These are phyloP conservation scores for Oryza meyeriana DNA, from an alignment of 176 grass and related monocot species.

Conservation along the genomic window DNA sequence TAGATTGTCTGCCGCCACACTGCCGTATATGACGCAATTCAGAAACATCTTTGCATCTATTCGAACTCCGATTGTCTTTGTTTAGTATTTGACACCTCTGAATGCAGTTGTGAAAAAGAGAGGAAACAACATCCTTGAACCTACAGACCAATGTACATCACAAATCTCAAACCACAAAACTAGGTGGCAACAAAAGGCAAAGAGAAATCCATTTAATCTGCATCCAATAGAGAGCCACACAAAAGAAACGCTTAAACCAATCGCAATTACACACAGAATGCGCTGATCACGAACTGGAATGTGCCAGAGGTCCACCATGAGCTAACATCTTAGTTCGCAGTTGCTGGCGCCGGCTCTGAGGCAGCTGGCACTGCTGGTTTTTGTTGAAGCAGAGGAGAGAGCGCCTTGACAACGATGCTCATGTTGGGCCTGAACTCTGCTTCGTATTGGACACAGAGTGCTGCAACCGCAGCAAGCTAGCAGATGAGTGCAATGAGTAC, in stretches of 20 bases:
- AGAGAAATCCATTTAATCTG: background rate
- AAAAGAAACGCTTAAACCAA: slow-evolving; percentile 10
- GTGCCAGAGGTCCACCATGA: background rate
- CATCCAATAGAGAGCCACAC: slow-evolving; percentile 1
- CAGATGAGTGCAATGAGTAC: background rate
- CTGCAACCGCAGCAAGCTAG: slow-evolving; percentile 86
- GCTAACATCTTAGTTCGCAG: slow-evolving; percentile 18
- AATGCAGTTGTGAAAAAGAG: background rate
- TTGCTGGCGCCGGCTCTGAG: slow-evolving; percentile 15
- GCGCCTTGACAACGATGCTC: slow-evolving; percentile 90
- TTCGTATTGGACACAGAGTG: slow-evolving; percentile 86
- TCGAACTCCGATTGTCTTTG: background rate
- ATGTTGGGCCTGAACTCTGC: slow-evolving; percentile 91
- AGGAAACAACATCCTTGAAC: background rate
- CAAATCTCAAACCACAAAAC: slow-evolving; percentile 21
- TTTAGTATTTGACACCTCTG: background rate
- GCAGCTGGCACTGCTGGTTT: slow-evolving; percentile 33
- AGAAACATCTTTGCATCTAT: slow-evolving; percentile 4
- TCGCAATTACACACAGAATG: slow-evolving; percentile 19
- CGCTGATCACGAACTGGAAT: background rate
- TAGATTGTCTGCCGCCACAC: too few relatives aligned
- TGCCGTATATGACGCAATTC: background rate
- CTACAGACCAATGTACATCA: slow-evolving; percentile 29
- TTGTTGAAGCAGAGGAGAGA: slow-evolving; percentile 68
- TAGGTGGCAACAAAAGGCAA: background rate